Conservation (phyloP, 495 filamentous ascomycete species). For the Trypethelium eluteriae region DNA sequence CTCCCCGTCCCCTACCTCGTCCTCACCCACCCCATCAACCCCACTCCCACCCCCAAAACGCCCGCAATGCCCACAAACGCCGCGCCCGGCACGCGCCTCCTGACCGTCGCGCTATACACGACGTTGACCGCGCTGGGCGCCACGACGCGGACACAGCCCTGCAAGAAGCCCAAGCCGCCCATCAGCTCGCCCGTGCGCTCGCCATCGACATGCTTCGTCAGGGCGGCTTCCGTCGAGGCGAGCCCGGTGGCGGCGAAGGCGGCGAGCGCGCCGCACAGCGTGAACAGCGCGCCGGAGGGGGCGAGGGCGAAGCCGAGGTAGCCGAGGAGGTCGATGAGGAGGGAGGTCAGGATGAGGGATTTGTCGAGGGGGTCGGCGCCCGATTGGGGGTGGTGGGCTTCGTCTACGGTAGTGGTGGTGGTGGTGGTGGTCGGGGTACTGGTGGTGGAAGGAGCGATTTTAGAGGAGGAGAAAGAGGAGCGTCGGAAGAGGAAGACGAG, state of each 20-base stretch:
- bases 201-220: conserved; percentile 11
- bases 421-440: background rate
- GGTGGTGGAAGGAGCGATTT: background rate
- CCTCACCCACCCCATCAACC: background rate
- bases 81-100: background rate
- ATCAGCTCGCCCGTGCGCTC: conserved; percentile 11
- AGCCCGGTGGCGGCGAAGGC: conserved; percentile 16
- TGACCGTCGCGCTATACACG: conserved; percentile 7
- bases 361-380: conserved; percentile 12
- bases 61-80: conserved; percentile 15
- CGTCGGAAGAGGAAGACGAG: conserved; percentile 3
- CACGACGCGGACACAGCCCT: conserved; percentile 13
- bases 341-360: conserved; percentile 3
- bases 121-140: conserved; percentile 10
- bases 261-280: conserved; percentile 8
- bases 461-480: too few species aligned
- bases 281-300: conserved; percentile 15
- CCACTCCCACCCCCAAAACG: conserved; percentile 7
- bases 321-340: conserved; percentile 11
- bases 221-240: conserved; percentile 13
- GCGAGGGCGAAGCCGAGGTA: conserved; percentile 16
- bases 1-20: background rate
- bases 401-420: background rate
- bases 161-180: conserved; percentile 13
- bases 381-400: background rate